Conservation (phyloP, 1,139 yeast species). For the Magnusiomyces ingens region DNA sequence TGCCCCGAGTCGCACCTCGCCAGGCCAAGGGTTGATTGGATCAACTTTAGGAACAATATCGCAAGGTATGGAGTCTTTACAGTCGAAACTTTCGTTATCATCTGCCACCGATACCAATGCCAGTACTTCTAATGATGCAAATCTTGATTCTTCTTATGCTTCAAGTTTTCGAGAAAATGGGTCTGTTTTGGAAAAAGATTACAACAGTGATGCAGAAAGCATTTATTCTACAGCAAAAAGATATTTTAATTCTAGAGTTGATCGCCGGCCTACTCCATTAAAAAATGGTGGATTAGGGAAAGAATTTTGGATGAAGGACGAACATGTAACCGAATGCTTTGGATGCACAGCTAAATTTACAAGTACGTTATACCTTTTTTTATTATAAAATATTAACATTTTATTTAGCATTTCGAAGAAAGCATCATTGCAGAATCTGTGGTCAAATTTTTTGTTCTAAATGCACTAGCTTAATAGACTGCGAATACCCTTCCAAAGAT, state of each 20-base stretch:
- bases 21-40: background rate
- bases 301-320: constrained; percentile 90
- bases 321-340: constrained; percentile 75
- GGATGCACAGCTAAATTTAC: constrained; percentile 68
- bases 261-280: constrained; percentile 20
- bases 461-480: constrained; percentile 76
- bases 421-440: constrained; percentile 92
- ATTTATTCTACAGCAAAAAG: constrained; percentile 23
- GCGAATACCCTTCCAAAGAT: constrained; percentile 38
- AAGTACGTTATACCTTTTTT: constrained; percentile 22
- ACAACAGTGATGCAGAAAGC: constrained; percentile 28
- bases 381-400: constrained; percentile 5
- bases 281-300: constrained; percentile 34
- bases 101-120: background rate
- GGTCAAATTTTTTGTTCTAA: constrained; percentile 90
- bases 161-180: background rate
- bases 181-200: constrained; percentile 21
- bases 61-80: background rate
- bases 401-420: constrained; percentile 56
- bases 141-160: background rate
- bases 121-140: background rate
- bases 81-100: background rate
- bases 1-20: background rate
- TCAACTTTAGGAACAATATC: background rate
- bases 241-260: constrained; percentile 20